Evolutionary conservation across 2,329 filamentous ascomycete species (phyloP).

Genomic region (Gremmenia infestans): DNA sequence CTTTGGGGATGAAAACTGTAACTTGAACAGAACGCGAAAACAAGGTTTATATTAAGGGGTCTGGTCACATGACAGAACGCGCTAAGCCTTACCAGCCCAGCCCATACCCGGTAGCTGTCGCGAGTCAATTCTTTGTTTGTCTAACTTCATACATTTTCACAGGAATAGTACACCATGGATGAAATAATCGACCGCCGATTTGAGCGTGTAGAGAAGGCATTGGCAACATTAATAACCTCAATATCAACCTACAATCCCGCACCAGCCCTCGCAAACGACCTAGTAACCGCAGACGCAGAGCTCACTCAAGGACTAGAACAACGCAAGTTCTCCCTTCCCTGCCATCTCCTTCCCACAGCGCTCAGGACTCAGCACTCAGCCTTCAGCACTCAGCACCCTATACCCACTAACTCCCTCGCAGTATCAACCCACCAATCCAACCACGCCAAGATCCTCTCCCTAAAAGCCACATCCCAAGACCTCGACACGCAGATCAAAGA

Average conservation of each 20-base stretch:
- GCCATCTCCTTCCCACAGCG: not conserved
- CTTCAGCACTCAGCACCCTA: not conserved
- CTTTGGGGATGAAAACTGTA: too few relatives aligned
- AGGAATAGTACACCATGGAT: conserved; percentile 46
- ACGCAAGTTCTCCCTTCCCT: conserved; percentile 39
- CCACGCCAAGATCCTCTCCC: conserved; percentile 59
- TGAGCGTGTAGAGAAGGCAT: conserved; percentile 60
- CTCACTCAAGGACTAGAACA: conserved; percentile 62
- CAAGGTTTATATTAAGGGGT: too few relatives aligned
- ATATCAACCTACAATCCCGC: conserved; percentile 80
- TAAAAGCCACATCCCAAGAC: conserved; percentile 59
- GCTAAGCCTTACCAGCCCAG: too few relatives aligned
- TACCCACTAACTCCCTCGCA: conserved; percentile 30
- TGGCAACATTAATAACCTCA: conserved; percentile 69
- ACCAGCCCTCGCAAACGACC: conserved; percentile 58
- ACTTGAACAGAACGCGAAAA: too few relatives aligned
- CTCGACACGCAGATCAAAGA: conserved; percentile 71
- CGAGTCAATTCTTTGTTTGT: not conserved
- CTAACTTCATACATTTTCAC: not conserved
- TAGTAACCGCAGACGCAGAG: conserved; percentile 65
- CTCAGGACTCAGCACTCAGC: not conserved
- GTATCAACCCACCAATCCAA: conserved; percentile 74
- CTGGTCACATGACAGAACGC: too few relatives aligned
- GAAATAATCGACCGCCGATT: conserved; percentile 57
- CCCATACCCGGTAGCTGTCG: not conserved